Evolutionary conservation across 495 filamentous ascomycete genomes (phyloP).

Genomic region (Achaetomiella virescens): DNA sequence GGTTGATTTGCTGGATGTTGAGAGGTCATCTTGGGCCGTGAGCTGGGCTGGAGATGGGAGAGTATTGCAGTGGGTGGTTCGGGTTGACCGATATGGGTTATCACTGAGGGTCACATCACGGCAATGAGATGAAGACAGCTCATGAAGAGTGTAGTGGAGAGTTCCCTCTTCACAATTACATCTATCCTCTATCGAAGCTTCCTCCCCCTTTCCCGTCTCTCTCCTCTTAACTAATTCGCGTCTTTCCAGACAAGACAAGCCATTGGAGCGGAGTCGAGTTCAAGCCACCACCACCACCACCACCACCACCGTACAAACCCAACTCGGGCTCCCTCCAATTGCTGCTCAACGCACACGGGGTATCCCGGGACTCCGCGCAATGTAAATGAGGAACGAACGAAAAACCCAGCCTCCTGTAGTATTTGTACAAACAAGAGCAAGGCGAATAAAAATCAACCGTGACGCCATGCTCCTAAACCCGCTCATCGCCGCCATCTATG

Average conservation of each 20-base stretch:
- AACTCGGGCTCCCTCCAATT: neutral
- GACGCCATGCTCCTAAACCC: conserved; percentile 7
- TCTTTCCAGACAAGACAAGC: neutral
- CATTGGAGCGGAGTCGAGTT: too few species aligned
- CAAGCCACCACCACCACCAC: neutral
- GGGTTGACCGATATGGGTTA: neutral
- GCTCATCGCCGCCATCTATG: neutral
- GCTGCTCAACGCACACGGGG: conserved; percentile 2
- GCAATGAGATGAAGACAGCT: neutral
- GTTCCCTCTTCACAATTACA: neutral
- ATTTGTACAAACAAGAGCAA: conserved; percentile 1
- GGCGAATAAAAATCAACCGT: conserved; percentile 9
- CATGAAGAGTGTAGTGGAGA: conserved; percentile 5
- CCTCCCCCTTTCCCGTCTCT: neutral
- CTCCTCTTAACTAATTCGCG: neutral
- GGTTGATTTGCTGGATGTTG: too few species aligned
- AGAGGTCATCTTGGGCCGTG: too few species aligned
- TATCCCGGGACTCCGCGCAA: conserved; percentile 7
- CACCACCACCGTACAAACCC: too few species aligned
- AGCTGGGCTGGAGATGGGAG: too few species aligned
- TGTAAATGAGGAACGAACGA: neutral
- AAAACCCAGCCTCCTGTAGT: neutral
- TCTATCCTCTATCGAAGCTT: conserved; percentile 6
- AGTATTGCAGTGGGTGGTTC: neutral
- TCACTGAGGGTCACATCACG: neutral